Evolutionary conservation across 331 rosid genomes (phyloP).

Genomic region (Quercus tomentella): DNA sequence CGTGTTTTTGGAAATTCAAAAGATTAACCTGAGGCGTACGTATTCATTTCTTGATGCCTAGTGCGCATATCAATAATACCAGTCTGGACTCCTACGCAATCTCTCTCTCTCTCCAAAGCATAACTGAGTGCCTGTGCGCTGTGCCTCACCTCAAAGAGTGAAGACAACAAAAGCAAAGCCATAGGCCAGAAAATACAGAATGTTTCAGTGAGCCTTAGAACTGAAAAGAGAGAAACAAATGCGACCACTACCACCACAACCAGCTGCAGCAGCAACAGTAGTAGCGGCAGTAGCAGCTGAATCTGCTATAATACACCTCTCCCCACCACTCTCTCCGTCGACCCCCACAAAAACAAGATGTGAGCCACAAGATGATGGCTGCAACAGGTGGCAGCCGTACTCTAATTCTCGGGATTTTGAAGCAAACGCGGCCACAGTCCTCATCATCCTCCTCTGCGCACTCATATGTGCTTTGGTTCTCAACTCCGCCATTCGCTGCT

Average conservation of each 20-base stretch:
- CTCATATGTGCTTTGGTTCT: conserved; percentile 45
- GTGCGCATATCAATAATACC: not conserved
- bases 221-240: not conserved
- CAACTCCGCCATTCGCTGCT: conserved; percentile 46
- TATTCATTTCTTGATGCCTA: not conserved
- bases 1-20: not conserved
- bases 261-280: not conserved
- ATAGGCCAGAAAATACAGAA: not conserved
- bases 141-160: not conserved
- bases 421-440: conserved; percentile 37
- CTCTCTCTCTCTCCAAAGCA: not conserved
- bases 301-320: not conserved
- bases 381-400: conserved; percentile 1
- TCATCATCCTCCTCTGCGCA: conserved; percentile 43
- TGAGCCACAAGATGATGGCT: not conserved
- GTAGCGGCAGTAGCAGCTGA: not conserved
- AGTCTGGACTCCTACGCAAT: not conserved
- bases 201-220: too few species aligned
- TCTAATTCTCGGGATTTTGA: conserved; percentile 12
- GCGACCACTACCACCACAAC: not conserved
- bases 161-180: too few species aligned
- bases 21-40: not conserved
- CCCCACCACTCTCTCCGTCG: not conserved
- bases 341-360: not conserved
- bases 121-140: not conserved